Evolutionary conservation across 2,329 filamentous ascomycete genomes (phyloP).

Genomic region (Venturia asperata): DNA sequence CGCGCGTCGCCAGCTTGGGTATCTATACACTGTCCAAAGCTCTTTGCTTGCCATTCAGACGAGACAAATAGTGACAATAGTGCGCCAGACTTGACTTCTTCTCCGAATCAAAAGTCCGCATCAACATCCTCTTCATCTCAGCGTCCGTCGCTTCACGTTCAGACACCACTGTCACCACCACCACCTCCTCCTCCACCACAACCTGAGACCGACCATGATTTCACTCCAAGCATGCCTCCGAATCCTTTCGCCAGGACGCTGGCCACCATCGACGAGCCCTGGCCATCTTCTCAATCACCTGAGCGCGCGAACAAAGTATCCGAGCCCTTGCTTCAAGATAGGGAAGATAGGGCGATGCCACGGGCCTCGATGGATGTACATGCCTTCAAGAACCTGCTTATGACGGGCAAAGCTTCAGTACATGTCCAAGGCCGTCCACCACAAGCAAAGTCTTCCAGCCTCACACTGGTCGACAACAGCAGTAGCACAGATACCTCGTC

Average conservation of each 20-base stretch:
- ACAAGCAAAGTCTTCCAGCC: constrained; percentile 23
- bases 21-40: constrained; percentile 10
- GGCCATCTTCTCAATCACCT: constrained; percentile 20
- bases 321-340: constrained; percentile 22
- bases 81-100: background rate
- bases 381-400: constrained; percentile 66
- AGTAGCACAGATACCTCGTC: constrained; percentile 55
- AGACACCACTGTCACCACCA: background rate
- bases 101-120: constrained; percentile 50
- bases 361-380: constrained; percentile 61
- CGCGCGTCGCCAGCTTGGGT: background rate
- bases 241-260: constrained; percentile 36
- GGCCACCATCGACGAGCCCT: constrained; percentile 29
- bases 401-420: constrained; percentile 59
- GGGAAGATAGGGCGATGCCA: constrained; percentile 19
- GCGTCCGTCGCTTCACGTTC: constrained; percentile 1
- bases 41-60: background rate
- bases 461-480: constrained; percentile 34
- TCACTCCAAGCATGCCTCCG: constrained; percentile 17
- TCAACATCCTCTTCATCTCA: constrained; percentile 34
- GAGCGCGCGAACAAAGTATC: constrained; percentile 24
- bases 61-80: constrained; percentile 9
- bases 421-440: constrained; percentile 25
- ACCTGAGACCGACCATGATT: constrained; percentile 19
- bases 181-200: too few relatives aligned